phyloP scores from a whole-genome alignment of 495 filamentous ascomycete species.

The Stereocaulon alpinum region DNA sequence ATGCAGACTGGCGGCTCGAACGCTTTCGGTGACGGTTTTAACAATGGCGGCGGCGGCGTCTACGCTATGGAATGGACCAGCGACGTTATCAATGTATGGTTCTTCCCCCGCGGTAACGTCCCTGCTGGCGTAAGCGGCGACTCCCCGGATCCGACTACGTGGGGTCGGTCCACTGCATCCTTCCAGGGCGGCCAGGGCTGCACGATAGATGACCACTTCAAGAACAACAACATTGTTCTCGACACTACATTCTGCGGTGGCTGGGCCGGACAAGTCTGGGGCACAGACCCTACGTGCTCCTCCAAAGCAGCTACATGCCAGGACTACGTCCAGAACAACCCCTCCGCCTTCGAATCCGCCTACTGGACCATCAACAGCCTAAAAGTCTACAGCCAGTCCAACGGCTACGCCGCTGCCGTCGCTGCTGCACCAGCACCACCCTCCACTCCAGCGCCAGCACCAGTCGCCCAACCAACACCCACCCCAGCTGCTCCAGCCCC shows the following conservation, averaged over 20 bases:
- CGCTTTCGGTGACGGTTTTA: constrained; percentile 60
- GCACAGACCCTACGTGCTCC: constrained; percentile 22
- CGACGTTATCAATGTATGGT: constrained; percentile 60
- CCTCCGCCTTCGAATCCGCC: constrained; percentile 46
- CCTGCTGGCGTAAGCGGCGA: constrained; percentile 47
- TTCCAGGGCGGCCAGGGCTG: constrained; percentile 52
- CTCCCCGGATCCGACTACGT: constrained; percentile 50
- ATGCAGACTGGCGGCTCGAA: constrained; percentile 9
- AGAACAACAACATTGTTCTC: constrained; percentile 63
- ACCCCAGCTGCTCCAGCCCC: background rate
- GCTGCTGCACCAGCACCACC: background rate
- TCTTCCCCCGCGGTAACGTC: constrained; percentile 54
- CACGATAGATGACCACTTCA: constrained; percentile 56
- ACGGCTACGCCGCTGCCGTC: background rate
- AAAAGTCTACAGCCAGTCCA: constrained; percentile 40
- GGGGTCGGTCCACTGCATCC: constrained; percentile 56
- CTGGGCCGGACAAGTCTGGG: constrained; percentile 60
- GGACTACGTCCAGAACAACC: constrained; percentile 53
- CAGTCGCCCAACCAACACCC: background rate
- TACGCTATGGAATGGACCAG: constrained; percentile 71
- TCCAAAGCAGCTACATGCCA: constrained; percentile 42
- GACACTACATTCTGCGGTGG: constrained; percentile 83
- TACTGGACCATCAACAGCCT: constrained; percentile 61
- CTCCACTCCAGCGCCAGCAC: background rate
- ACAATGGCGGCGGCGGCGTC: constrained; percentile 60